Conservation (phyloP, 163 green algal species). For the Scenedesmus sp. region DNA sequence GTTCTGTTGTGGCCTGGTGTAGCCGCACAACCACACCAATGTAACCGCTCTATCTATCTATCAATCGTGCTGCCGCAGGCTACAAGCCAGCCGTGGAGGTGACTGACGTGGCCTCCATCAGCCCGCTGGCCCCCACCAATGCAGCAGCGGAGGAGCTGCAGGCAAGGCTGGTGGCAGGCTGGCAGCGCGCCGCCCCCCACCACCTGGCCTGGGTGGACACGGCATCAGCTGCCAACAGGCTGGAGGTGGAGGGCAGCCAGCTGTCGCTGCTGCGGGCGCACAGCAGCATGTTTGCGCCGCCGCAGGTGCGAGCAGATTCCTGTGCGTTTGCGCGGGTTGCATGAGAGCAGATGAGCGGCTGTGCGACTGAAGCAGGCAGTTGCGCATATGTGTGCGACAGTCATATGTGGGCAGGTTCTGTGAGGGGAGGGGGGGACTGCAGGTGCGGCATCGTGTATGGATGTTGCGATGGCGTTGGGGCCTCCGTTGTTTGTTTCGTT, state of each 20-base stretch:
- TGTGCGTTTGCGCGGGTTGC: not conserved
- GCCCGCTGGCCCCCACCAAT: not conserved
- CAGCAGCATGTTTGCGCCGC: constrained; percentile 16
- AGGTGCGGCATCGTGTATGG: no score
- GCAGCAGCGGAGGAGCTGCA: not conserved
- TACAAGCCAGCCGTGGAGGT: not conserved
- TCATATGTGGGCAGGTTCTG: no score
- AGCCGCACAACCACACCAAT: no score
- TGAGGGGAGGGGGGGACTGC: no score
- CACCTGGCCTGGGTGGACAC: constrained; percentile 17
- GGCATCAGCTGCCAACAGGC: not conserved
- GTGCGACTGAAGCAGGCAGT: no score
- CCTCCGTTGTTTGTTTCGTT: no score
- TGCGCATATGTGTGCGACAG: no score
- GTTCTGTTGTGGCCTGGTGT: no score
- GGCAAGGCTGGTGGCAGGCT: not conserved
- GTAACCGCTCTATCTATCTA: no score
- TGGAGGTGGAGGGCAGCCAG: not conserved
- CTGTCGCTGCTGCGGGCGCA: not conserved
- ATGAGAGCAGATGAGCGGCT: no score
- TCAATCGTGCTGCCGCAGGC: not conserved
- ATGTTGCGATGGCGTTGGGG: no score
- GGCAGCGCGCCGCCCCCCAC: not conserved
- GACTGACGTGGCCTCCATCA: not conserved
- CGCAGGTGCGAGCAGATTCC: not conserved